Evolutionary conservation across 2,329 filamentous ascomycete species (phyloP).

Genomic region (Alternaria conjuncta): DNA sequence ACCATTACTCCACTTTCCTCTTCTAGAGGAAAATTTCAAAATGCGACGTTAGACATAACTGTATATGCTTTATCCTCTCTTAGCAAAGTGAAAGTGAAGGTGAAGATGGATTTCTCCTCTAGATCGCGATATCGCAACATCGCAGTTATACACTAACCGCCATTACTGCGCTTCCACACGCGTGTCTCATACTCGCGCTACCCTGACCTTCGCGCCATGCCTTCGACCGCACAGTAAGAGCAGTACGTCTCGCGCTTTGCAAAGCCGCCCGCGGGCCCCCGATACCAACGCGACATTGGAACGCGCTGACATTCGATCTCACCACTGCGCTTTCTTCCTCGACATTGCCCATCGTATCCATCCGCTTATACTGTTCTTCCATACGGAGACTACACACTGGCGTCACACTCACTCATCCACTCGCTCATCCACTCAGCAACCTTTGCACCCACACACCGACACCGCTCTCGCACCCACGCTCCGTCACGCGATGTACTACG

Average conservation of each 20-base stretch:
- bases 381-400: no score
- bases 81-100: neutral
- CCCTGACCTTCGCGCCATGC: no score
- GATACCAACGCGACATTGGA: neutral
- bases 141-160: no score
- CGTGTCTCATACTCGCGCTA: no score
- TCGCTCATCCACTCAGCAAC: no score
- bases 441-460: neutral
- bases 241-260: neutral
- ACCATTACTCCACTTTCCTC: no score
- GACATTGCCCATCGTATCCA: no score
- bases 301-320: neutral
- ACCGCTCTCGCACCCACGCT: neutral
- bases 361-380: no score
- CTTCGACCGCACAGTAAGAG: no score
- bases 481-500: slow-evolving; percentile 7
- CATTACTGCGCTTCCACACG: neutral
- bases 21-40: neutral
- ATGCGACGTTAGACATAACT: neutral
- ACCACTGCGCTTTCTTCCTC: neutral
- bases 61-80: neutral
- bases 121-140: neutral
- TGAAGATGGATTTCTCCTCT: neutral
- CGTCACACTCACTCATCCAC: no score
- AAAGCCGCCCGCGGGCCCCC: neutral